Percentiles rank a stretch among this genome's conserved stretches.
Evolutionary conservation across 768 basidiomycete species (phyloP).

Genomic region (Tulasnella sp.): DNA sequence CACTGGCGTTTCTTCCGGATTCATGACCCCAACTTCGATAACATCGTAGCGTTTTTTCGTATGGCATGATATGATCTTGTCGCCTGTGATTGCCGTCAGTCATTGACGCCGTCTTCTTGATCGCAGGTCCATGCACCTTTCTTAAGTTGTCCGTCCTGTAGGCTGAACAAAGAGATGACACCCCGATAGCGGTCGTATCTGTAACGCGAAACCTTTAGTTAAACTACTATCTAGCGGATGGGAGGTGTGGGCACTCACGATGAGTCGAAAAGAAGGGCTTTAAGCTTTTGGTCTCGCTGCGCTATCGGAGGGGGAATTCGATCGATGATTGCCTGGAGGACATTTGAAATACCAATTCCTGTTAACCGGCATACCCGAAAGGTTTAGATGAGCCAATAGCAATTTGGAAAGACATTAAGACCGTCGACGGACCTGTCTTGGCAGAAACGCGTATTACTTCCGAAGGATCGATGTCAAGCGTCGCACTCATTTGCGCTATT

Average conservation of each 20-base stretch:
- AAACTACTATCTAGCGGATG: constrained; percentile 30
- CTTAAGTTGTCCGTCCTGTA: constrained; percentile 73
- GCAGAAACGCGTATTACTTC: constrained; percentile 83
- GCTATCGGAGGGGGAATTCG: constrained; percentile 79
- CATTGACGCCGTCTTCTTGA: not conserved
- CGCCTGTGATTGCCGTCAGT: constrained; percentile 50
- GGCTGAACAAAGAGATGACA: constrained; percentile 84
- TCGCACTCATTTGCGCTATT: constrained; percentile 72
- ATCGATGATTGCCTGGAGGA: constrained; percentile 76
- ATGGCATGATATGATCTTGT: constrained; percentile 81
- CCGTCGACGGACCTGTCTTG: constrained; percentile 64
- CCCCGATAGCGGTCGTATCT: constrained; percentile 96
- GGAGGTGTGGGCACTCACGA: constrained; percentile 50
- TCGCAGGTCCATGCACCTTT: constrained; percentile 56
- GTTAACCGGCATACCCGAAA: not conserved
- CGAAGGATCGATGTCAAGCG: constrained; percentile 71
- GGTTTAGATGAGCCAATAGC: not conserved
- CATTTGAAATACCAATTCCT: constrained; percentile 61
- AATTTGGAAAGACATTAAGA: not conserved
- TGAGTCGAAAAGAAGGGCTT: constrained; percentile 91
- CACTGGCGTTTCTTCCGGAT: constrained; percentile 83
- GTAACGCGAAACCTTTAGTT: constrained; percentile 18
- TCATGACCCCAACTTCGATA: constrained; percentile 80
- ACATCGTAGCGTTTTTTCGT: constrained; percentile 88
- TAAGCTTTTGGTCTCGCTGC: constrained; percentile 52